Percentiles rank a stretch among this genome's conserved stretches.
Evolutionary conservation across 306 rosid genomes (phyloP).

Genomic region (Ziziphus jujuba): DNA sequence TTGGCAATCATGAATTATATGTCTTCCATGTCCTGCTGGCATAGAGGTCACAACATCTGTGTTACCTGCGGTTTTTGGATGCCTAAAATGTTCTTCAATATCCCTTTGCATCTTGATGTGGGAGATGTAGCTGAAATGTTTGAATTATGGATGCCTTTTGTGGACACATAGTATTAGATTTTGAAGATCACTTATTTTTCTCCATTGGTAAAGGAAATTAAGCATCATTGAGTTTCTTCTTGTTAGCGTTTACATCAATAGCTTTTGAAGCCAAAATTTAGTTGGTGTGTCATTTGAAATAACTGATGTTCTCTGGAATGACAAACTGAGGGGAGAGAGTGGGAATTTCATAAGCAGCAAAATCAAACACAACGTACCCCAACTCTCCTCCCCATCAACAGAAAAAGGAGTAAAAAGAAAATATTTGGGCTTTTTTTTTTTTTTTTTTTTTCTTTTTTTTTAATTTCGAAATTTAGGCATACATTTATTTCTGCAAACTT

Average conservation of each 20-base stretch:
- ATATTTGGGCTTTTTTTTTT: constrained; percentile 1
- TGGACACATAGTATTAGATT: constrained; percentile 53
- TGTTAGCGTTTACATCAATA: constrained; percentile 11
- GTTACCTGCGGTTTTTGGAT: constrained; percentile 44
- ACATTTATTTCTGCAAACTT: constrained; percentile 11
- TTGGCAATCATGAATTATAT: constrained; percentile 41
- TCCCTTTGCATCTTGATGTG: constrained; percentile 31
- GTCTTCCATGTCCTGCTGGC: constrained; percentile 42
- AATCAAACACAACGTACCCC: neutral
- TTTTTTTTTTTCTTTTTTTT: constrained; percentile 18
- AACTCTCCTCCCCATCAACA: neutral
- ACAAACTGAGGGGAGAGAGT: neutral
- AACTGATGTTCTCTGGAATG: constrained; percentile 10
- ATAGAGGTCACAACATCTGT: constrained; percentile 53
- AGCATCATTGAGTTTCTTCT: constrained; percentile 9
- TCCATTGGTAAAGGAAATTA: constrained; percentile 27
- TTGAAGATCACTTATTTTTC: constrained; percentile 18
- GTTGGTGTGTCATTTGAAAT: constrained; percentile 18
- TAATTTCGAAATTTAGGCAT: constrained; percentile 21
- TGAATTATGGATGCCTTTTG: constrained; percentile 51
- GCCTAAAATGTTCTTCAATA: constrained; percentile 31
- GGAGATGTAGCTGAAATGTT: constrained; percentile 40
- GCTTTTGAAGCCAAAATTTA: constrained; percentile 22
- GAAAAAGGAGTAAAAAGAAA: neutral
- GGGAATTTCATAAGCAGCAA: neutral